Percentiles rank a stretch among this genome's conserved stretches.
Conservation (phyloP, 331 rosid genomes). For the Malus hybrid region DNA sequence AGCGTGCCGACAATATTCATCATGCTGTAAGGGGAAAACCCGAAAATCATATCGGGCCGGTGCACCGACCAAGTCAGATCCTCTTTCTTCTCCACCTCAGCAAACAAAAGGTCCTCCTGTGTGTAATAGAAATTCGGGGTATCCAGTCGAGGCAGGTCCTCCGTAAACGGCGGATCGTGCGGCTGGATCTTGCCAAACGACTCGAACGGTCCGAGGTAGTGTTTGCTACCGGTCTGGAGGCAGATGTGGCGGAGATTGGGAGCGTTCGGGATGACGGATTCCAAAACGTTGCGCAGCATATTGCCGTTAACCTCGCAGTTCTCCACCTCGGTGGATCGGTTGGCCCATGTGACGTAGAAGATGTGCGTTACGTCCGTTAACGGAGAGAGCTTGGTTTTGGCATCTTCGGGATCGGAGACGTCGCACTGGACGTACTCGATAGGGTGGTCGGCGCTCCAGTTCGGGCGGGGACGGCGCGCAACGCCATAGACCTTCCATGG, state of each 20-base stretch:
- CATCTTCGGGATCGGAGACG: background rate
- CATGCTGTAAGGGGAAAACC: background rate
- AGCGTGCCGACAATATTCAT: background rate
- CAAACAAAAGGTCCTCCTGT: background rate
- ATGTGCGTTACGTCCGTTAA: background rate
- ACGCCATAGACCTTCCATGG: slow-evolving; percentile 9
- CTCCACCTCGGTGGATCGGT: background rate
- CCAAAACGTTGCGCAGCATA: background rate
- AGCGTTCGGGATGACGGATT: background rate
- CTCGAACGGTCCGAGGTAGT: background rate
- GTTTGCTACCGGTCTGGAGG: background rate
- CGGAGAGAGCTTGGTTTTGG: background rate
- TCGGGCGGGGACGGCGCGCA: slow-evolving; percentile 1
- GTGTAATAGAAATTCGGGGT: background rate
- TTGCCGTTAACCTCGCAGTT: background rate
- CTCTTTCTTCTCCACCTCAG: background rate
- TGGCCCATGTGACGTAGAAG: background rate
- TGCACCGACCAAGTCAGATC: background rate
- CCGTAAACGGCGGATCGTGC: background rate
- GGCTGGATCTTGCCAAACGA: background rate
- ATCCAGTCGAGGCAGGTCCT: background rate
- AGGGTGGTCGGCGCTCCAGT: background rate
- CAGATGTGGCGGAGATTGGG: background rate
- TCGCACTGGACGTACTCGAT: slow-evolving; percentile 2
- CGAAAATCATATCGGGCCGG: background rate